These are phyloP conservation scores for Trichoderma parareesei DNA, from an alignment of 495 filamentous ascomycete species.

Conservation along the genomic window DNA sequence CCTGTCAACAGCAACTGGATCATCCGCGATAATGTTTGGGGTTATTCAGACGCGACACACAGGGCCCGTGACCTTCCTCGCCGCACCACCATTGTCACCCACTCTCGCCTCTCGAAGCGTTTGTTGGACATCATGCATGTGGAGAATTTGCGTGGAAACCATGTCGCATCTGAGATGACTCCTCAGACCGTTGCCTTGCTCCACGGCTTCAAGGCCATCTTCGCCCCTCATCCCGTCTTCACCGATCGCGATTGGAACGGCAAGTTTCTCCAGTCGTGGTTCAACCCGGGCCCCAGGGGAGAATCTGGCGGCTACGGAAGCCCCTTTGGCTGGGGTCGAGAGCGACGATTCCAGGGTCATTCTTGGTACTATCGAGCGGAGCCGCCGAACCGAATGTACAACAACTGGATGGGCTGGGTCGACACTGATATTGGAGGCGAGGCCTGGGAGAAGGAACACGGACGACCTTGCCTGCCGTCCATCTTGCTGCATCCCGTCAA, in stretches of 20 bases:
- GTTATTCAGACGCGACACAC: conserved; percentile 45
- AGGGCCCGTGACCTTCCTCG: conserved; percentile 46
- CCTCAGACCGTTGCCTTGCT: conserved; percentile 55
- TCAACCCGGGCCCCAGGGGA: conserved; percentile 50
- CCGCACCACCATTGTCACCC: conserved; percentile 58
- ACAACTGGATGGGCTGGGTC: conserved; percentile 55
- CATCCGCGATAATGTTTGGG: conserved; percentile 52
- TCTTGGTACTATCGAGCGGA: conserved; percentile 51
- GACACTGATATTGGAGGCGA: conserved; percentile 40
- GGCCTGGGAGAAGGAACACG: conserved; percentile 45
- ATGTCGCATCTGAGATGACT: conserved; percentile 63
- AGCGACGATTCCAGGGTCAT: conserved; percentile 46
- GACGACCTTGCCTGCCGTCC: conserved; percentile 46
- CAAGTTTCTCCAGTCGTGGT: conserved; percentile 46
- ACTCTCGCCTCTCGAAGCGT: conserved; percentile 52
- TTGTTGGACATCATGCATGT: conserved; percentile 59
- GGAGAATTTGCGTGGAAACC: conserved; percentile 51
- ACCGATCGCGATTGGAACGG: conserved; percentile 53
- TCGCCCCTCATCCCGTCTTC: conserved; percentile 62
- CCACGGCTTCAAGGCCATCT: conserved; percentile 66
- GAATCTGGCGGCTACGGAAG: conserved; percentile 39
- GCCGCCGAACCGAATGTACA: conserved; percentile 49
- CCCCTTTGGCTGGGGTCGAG: conserved; percentile 43
- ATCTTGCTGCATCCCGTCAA: conserved; percentile 50
- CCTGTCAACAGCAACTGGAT: conserved; percentile 56